A percentile compares a stretch with the other conserved stretches of the same genome.
Conservation (phyloP, 805 yeast genomes). For the Saturnispora diversa region DNA sequence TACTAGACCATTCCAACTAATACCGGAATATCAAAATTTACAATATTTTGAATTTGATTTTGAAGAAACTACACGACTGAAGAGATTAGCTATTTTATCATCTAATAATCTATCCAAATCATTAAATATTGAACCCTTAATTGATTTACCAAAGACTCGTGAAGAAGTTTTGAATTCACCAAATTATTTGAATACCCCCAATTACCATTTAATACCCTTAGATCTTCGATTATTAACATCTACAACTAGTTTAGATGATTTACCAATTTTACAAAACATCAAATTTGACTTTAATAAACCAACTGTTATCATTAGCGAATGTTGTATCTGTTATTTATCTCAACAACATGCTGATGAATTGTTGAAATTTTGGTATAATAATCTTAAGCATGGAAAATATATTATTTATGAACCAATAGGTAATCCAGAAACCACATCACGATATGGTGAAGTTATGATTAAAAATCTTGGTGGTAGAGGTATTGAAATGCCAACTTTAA, state of each 20-base stretch:
- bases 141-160: slow-evolving; percentile 14
- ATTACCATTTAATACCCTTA: slow-evolving; percentile 45
- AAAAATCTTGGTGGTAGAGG: slow-evolving; percentile 54
- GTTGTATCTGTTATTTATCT: slow-evolving; percentile 64
- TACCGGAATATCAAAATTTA: slow-evolving; percentile 30
- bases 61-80: slow-evolving; percentile 42
- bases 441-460: slow-evolving; percentile 62
- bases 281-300: slow-evolving; percentile 32
- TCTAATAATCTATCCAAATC: slow-evolving; percentile 15
- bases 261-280: neutral
- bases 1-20: slow-evolving; percentile 50
- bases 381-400: slow-evolving; percentile 26
- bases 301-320: slow-evolving; percentile 62
- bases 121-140: neutral
- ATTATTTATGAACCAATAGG: slow-evolving; percentile 66
- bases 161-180: slow-evolving; percentile 9
- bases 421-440: slow-evolving; percentile 25
- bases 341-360: slow-evolving; percentile 41
- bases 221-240: slow-evolving; percentile 43
- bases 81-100: slow-evolving; percentile 39
- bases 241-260: neutral
- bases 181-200: slow-evolving; percentile 8
- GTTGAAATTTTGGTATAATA: slow-evolving; percentile 34
- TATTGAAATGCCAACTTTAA: slow-evolving; percentile 50
- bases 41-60: slow-evolving; percentile 60